Base-by-base conservation (phyloP, 2,329 filamentous ascomycete species). In the Colletotrichum chrysophilum region DNA sequence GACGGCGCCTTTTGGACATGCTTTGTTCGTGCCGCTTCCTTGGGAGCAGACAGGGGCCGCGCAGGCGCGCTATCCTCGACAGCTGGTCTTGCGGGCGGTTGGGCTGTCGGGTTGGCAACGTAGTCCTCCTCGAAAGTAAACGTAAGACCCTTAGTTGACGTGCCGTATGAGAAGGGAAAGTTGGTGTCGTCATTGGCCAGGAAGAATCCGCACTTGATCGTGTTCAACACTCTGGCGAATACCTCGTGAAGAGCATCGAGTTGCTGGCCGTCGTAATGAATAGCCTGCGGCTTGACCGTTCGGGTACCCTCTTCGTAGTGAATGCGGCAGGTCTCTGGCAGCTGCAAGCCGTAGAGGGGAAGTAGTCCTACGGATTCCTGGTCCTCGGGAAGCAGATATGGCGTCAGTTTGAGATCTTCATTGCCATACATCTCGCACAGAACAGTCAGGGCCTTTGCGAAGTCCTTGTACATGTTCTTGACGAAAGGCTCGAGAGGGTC, bases 381-480 rank as follows among this genome's bases (percentile, higher is more conserved):
- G 72, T 92, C 90, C 79, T 92, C 90, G 0, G 84, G 78, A 2
- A 92, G 85, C 24, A 91, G 82, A 79, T 91, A 91, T 16, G 85
- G 85, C 58, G 85, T 87, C 10, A 84, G 78, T 10, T 82, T 85
- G 18, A 85, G 79, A 13, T 84, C 82, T 18, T 84, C 83, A 34
- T 81, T 81, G 16, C 84, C 83, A 75, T 88, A 86, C 12, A 86
- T 82, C 55, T 88, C 85, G 61, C 87, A 87, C n/a, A 91, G 82
- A n/a, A 87, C 80, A 16, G 87, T 89, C 48, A 91, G 82, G 4
- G 87, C 85, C 26, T 86, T 86, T 38, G 86, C 85, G 8, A 91
- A 84, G 3, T 84, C 83, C 55, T 85, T 84, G 77, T 88, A 85
- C 84, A 90, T 87, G 8, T 86, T 84, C 30, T 85, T 86, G 30